phyloP scores from a whole-genome alignment of 208 protist species.

The Wallacemonas sp. region DNA sequence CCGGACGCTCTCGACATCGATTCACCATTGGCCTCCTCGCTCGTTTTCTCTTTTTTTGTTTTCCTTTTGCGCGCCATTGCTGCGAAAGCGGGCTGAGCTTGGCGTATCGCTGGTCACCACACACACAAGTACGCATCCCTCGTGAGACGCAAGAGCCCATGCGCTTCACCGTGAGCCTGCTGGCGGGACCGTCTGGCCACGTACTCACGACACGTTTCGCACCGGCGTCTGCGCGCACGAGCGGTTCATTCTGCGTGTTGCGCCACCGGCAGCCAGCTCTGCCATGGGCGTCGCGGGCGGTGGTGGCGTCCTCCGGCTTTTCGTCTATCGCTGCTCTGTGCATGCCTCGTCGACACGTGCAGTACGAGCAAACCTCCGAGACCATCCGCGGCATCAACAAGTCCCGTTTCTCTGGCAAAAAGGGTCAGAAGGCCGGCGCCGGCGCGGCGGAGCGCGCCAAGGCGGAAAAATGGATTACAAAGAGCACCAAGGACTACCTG shows the following conservation, averaged over 20 bases:
- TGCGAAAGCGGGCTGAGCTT: too few species aligned
- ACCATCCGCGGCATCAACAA: slow-evolving; percentile 76
- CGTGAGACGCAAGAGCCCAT: too few species aligned
- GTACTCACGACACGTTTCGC: neutral
- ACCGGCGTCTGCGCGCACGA: neutral
- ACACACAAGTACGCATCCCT: neutral
- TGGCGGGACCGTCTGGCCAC: neutral
- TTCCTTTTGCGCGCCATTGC: too few species aligned
- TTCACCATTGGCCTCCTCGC: neutral
- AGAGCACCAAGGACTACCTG: slow-evolving; percentile 89
- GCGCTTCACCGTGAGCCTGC: neutral
- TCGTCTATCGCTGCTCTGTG: slow-evolving; percentile 7
- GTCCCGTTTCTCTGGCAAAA: slow-evolving; percentile 8
- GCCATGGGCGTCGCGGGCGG: neutral
- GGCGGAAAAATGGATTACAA: slow-evolving; percentile 66
- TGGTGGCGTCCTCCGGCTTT: neutral
- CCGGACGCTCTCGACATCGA: too few species aligned
- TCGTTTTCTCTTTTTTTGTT: slow-evolving; percentile 14
- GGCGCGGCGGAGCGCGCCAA: slow-evolving; percentile 12
- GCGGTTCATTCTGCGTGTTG: too few species aligned
- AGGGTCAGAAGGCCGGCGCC: neutral
- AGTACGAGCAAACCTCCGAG: slow-evolving; percentile 74
- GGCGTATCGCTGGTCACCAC: too few species aligned
- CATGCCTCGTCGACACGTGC: slow-evolving; percentile 25
- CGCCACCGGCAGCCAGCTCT: neutral